Evolutionary conservation across 75 land plant species (phyloP).

Genomic region (Ceratopteris richardii): DNA sequence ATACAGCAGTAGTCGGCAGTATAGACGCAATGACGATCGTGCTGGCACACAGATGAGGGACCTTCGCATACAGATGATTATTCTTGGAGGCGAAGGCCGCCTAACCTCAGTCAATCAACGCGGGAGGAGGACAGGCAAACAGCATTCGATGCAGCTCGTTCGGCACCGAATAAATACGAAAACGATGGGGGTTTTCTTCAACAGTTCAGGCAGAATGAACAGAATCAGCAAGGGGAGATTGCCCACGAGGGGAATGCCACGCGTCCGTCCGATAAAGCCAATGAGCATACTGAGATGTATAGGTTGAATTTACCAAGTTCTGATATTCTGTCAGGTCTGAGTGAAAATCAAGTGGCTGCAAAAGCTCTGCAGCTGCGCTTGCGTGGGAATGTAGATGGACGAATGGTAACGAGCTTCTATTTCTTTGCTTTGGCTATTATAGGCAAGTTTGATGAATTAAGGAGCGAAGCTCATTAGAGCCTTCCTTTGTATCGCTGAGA

Average conservation of each 20-base stretch:
- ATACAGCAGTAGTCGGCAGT: constrained; percentile 24
- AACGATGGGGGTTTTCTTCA: constrained; percentile 75
- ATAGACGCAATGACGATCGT: constrained; percentile 38
- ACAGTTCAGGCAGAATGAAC: constrained; percentile 6
- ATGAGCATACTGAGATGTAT: background rate
- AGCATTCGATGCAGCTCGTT: constrained; percentile 44
- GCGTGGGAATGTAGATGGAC: constrained; percentile 73
- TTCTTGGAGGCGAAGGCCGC: constrained; percentile 53
- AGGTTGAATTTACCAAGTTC: background rate
- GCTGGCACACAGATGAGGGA: constrained; percentile 54
- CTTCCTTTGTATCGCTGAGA: background rate
- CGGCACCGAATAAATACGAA: constrained; percentile 49
- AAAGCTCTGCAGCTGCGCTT: constrained; percentile 74
- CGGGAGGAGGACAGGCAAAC: constrained; percentile 45
- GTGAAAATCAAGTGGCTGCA: constrained; percentile 83
- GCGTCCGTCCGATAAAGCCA: background rate
- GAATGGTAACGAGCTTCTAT: constrained; percentile 35
- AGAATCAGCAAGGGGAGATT: background rate
- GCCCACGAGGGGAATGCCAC: background rate
- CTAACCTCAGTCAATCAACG: constrained; percentile 8
- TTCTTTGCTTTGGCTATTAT: background rate
- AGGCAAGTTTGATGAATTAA: background rate
- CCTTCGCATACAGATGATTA: constrained; percentile 53
- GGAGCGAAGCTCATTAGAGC: background rate
- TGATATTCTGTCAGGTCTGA: constrained; percentile 17